phyloP scores from a whole-genome alignment of 2,329 filamentous ascomycete species.

The Chrysoporthe puriensis region DNA sequence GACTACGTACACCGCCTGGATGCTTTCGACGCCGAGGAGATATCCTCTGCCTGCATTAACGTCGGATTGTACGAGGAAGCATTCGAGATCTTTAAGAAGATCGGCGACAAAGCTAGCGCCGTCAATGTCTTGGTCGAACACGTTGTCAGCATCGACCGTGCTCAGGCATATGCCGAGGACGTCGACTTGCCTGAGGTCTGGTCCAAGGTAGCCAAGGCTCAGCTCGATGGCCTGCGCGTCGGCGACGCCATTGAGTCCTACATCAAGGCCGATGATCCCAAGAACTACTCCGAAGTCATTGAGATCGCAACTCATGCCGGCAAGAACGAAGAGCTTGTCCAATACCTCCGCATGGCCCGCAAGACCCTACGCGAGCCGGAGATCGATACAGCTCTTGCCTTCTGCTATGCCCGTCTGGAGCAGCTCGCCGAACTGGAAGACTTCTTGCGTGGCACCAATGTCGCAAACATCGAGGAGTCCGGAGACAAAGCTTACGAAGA shows the following conservation, averaged over 20 bases:
- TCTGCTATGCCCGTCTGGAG: slow-evolving; percentile 89
- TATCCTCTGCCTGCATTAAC: slow-evolving; percentile 89
- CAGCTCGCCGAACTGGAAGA: slow-evolving; percentile 94
- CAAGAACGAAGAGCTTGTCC: slow-evolving; percentile 97
- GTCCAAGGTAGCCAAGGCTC: slow-evolving; percentile 98
- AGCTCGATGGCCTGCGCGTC: slow-evolving; percentile 92
- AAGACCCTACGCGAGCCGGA: slow-evolving; percentile 94
- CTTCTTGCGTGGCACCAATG: slow-evolving; percentile 90
- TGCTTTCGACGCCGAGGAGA: slow-evolving; percentile 88
- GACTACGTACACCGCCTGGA: slow-evolving; percentile 93
- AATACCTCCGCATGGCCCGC: slow-evolving; percentile 94
- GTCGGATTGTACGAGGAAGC: slow-evolving; percentile 96
- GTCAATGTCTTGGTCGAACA: slow-evolving; percentile 93
- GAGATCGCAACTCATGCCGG: slow-evolving; percentile 93
- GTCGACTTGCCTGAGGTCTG: slow-evolving; percentile 94
- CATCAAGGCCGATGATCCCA: slow-evolving; percentile 90
- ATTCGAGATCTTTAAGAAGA: slow-evolving; percentile 99
- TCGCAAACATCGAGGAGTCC: slow-evolving; percentile 93
- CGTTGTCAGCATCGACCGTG: slow-evolving; percentile 96
- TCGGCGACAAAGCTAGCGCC: slow-evolving; percentile 83
- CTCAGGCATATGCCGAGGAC: slow-evolving; percentile 92
- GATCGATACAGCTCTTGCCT: slow-evolving; percentile 91
- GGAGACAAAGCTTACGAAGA: slow-evolving; percentile 98
- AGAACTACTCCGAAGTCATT: slow-evolving; percentile 94
- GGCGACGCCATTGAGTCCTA: slow-evolving; percentile 95